Conservation (phyloP, 176 grass and related monocot genomes). For the Aegilops longissima region DNA sequence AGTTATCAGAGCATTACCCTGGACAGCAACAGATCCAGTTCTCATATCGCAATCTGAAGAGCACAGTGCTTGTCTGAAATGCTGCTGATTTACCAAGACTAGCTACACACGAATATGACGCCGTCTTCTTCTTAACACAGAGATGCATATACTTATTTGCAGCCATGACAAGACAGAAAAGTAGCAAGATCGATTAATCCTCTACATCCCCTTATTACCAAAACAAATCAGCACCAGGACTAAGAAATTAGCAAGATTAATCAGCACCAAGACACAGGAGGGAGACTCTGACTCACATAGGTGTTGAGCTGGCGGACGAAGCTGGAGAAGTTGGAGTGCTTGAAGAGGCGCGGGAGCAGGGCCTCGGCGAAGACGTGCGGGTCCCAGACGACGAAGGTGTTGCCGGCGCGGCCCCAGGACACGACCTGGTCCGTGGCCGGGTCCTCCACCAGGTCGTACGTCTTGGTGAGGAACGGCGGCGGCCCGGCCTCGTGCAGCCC, state of each 20-base stretch:
- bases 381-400: slow-evolving; percentile 85
- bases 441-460: slow-evolving; percentile 77
- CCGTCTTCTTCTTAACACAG: neutral
- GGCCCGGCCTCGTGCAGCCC: slow-evolving; percentile 66
- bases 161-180: neutral
- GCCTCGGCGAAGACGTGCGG: slow-evolving; percentile 60
- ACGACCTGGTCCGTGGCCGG: slow-evolving; percentile 53
- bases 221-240: neutral
- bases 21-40: neutral
- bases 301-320: slow-evolving; percentile 92
- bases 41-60: neutral
- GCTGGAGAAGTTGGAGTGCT: slow-evolving; percentile 86
- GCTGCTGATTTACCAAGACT: neutral
- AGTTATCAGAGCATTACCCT: neutral
- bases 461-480: slow-evolving; percentile 84
- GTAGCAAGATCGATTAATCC: neutral
- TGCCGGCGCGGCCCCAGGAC: slow-evolving; percentile 59
- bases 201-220: neutral
- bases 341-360: slow-evolving; percentile 78
- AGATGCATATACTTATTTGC: neutral
- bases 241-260: neutral
- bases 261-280: neutral
- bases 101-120: neutral
- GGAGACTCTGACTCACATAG: slow-evolving; percentile 44
- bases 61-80: neutral